Evolutionary conservation across 2,329 filamentous ascomycete genomes (phyloP), one percentile per base, ranked within the genome.

Genomic region (Fusarium mangiferae): DNA sequence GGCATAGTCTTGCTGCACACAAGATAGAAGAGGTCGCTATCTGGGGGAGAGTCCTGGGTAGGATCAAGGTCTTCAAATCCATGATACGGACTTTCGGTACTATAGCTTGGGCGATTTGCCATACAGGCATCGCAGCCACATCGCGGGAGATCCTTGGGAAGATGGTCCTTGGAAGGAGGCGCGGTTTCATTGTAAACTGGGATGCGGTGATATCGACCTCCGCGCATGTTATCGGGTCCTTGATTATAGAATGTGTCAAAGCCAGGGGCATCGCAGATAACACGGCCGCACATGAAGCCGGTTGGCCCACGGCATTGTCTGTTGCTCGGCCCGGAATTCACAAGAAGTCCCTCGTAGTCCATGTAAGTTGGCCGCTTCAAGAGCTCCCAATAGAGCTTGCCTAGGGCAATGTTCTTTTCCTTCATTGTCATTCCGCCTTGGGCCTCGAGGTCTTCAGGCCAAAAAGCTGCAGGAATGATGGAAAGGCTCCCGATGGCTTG

Each of bases 351-450:
- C 17, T 86, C 82, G 24, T 87, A 86, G 12, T 85, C 81, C 81
- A 84, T 86, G 67, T 87, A 87, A 1, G 79, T 82, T 2, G 85
- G 85, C 15, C 80, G 80, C 72, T 87, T 83, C 30, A 84, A 79
- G 12, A 88, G 81, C 22, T 86, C 83, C 86, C 86, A 88, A 78
- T 83, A 85, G n/a, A 81, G 54, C 75, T 80, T 84, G 14, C 86
- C 86, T 17, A 86, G 78, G 30, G 76, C 76, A 60, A 86, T 79
- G 55, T 83, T 82, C 73, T 81, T 82, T 68, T 83, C 78, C 11
- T 78, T 77, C 74, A 83, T 82, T n/a, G 78, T 69, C 26, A 75
- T 61, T n/a, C 79, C 78, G 24, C 70, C 75, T 51, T 82, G 80
- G 8, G 80, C 75, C 8, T 76, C 74, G 5, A 83, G 70, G 33